Evolutionary conservation across 75 land plant genomes (phyloP).

Genomic region (Pseudotsuga menziesii): DNA sequence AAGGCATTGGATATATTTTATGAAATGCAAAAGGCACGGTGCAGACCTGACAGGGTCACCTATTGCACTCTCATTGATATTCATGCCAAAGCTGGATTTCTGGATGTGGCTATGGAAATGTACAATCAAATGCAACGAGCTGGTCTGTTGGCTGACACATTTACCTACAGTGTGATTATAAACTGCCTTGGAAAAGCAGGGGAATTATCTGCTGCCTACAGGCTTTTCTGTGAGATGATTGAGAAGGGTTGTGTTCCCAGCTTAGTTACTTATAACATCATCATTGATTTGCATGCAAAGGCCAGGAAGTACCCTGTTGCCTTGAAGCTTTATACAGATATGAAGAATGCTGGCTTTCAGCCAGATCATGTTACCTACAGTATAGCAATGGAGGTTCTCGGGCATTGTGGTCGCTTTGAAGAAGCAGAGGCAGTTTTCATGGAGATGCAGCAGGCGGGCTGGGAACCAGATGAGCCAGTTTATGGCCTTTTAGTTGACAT

Average conservation of each 20-base stretch:
- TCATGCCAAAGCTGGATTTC: constrained; percentile 96
- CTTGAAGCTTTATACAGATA: constrained; percentile 76
- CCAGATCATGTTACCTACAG: constrained; percentile 94
- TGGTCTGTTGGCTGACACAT: constrained; percentile 89
- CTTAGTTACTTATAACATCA: constrained; percentile 88
- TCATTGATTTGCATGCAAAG: constrained; percentile 92
- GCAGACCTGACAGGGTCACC: constrained; percentile 87
- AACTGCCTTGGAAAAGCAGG: constrained; percentile 99
- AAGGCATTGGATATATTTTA: constrained; percentile 71
- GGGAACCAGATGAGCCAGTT: constrained; percentile 83
- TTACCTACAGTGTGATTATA: constrained; percentile 92
- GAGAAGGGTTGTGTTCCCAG: constrained; percentile 81
- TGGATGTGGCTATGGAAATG: constrained; percentile 88
- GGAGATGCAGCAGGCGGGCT: constrained; percentile 78
- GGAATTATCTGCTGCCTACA: constrained; percentile 71
- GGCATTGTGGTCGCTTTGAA: constrained; percentile 78
- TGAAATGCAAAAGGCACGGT: constrained; percentile 70
- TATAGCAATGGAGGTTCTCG: constrained; percentile 94
- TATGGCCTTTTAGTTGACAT: constrained; percentile 90
- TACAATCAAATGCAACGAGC: constrained; percentile 77
- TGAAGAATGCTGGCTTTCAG: constrained; percentile 84
- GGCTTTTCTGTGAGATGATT: constrained; percentile 87
- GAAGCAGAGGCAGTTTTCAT: constrained; percentile 83
- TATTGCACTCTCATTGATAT: constrained; percentile 96
- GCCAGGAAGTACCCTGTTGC: constrained; percentile 79